Conservation (phyloP, 2,329 filamentous ascomycete genomes). For the Biscogniauxia marginata region DNA sequence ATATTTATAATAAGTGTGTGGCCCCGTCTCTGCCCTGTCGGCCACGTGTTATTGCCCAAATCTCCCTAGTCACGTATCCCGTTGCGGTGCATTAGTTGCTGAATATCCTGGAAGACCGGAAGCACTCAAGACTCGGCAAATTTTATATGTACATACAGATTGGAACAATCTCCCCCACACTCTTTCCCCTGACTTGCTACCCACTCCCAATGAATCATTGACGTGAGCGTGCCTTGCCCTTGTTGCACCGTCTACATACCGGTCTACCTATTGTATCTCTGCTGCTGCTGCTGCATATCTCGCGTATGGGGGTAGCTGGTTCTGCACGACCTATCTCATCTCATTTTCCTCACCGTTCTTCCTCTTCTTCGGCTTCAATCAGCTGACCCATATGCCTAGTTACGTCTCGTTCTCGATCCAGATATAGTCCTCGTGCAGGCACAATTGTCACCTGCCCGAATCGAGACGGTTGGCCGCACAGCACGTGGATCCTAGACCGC, state of each 20-base stretch:
- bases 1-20: background rate
- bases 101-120: background rate
- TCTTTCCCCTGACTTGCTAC: background rate
- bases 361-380: background rate
- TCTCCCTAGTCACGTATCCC: conserved; percentile 14
- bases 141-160: background rate
- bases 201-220: background rate
- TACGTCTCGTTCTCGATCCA: background rate
- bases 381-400: background rate
- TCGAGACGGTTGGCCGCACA: background rate
- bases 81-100: background rate
- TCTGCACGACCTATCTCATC: background rate
- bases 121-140: background rate
- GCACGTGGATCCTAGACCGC: conserved; percentile 1
- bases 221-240: background rate
- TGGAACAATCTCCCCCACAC: background rate
- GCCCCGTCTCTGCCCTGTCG: conserved; percentile 9
- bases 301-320: background rate
- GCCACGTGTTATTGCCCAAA: conserved; percentile 17
- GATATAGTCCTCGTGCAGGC: background rate
- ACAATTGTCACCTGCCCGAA: background rate
- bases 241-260: background rate
- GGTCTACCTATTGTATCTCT: background rate
- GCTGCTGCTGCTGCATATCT: background rate
- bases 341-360: background rate